These are phyloP conservation scores for Rubroboletus satanas DNA, from an alignment of 768 basidiomycete species.

Conservation along the genomic window DNA sequence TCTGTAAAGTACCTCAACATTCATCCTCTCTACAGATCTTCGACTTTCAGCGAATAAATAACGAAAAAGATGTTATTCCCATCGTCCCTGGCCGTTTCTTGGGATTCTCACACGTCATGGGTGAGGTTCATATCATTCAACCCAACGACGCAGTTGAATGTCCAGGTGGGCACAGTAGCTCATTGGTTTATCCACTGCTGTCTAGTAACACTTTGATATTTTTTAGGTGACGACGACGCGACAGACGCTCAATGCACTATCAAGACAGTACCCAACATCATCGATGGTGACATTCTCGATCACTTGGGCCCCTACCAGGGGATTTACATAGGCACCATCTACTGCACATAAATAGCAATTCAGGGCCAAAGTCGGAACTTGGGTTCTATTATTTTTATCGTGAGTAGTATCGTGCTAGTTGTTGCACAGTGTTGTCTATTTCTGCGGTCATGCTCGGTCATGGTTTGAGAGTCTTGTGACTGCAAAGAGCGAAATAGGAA, in stretches of 20 bases:
- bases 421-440: background rate
- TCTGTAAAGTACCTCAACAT: background rate
- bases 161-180: constrained; percentile 30
- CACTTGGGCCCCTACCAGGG: constrained; percentile 60
- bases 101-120: constrained; percentile 41
- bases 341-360: constrained; percentile 23
- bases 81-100: constrained; percentile 51
- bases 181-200: background rate
- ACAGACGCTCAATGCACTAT: constrained; percentile 53
- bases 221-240: constrained; percentile 50
- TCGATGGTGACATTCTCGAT: constrained; percentile 45
- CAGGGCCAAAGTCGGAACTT: background rate
- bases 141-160: constrained; percentile 38
- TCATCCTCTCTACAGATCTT: constrained; percentile 10
- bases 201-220: background rate
- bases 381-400: constrained; percentile 5
- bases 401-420: background rate
- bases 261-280: constrained; percentile 49
- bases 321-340: constrained; percentile 51
- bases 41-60: constrained; percentile 29
- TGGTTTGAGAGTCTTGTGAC: too few relatives aligned
- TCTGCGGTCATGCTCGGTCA: background rate
- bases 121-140: constrained; percentile 43
- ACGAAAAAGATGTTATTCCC: constrained; percentile 46
- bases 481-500: background rate